A percentile compares a stretch with the other conserved stretches of the same genome.
Conservation (phyloP, 805 yeast genomes). For the Priceomyces melissophilus region DNA sequence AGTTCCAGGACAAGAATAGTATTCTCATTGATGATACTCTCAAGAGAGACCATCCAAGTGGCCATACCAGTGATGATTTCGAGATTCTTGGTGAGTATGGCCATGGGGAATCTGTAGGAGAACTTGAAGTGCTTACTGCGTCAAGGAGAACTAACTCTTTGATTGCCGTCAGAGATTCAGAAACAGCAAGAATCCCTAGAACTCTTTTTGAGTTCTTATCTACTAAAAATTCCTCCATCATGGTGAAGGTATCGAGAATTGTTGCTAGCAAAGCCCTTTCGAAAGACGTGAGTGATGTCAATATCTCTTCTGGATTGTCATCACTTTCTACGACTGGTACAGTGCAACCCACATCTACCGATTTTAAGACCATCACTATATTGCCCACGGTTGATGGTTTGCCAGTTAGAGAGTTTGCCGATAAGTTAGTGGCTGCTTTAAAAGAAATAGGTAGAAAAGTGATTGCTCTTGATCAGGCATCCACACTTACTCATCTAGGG, state of each 20-base stretch:
- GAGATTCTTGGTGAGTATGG: conserved; percentile 73
- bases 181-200: conserved; percentile 89
- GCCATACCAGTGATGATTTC: conserved; percentile 17
- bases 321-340: conserved; percentile 22
- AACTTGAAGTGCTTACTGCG: conserved; percentile 87
- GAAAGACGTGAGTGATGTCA: conserved; percentile 9
- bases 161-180: conserved; percentile 90
- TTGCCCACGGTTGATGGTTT: conserved; percentile 75
- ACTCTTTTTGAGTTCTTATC: conserved; percentile 83
- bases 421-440: conserved; percentile 65
- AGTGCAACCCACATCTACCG: conserved; percentile 32
- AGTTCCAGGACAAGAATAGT: conserved; percentile 7
- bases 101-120: conserved; percentile 93
- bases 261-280: conserved; percentile 60
- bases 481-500: conserved; percentile 77
- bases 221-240: conserved; percentile 79
- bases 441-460: conserved; percentile 69
- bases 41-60: conserved; percentile 2
- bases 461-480: conserved; percentile 77
- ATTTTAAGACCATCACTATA: conserved; percentile 79
- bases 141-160: conserved; percentile 64
- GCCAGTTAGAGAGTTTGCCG: conserved; percentile 87
- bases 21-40: conserved; percentile 20
- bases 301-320: conserved; percentile 19
- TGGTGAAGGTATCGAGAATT: conserved; percentile 83